Base-by-base conservation (phyloP, 306 rosid species). In the Castanea mollissima region DNA sequence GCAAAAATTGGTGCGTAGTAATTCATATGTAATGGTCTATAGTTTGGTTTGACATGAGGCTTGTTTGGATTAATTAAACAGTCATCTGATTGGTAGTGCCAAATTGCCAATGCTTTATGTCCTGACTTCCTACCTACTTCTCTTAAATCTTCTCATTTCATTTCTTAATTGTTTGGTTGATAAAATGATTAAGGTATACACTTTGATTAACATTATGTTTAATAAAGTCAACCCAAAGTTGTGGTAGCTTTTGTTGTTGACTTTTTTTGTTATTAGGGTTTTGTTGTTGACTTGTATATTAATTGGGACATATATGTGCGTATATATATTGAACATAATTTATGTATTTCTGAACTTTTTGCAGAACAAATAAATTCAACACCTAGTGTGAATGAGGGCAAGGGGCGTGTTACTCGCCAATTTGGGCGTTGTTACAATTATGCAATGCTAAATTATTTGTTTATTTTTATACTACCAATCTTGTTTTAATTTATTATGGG, bases 391-490 rank as follows among this genome's bases (percentile, higher is more conserved):
- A 97, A 96, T 93, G 97, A 88, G 86, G 99, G 98, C 52, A 96
- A 96, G 90, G 97, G 98, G 49, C 98, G 96, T 21, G 89, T 90
- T 64, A 91, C 97, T 54, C 78, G 91, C 72, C 98, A 96, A 84
- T 93, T 91, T 60, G 99, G 99, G 52, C 93, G 99, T 69, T 96
- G 99, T 77, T 96, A 93, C 88, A 96, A 96, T 76, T 96, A 96
- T 86, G 96, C 94, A 70, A 54, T 76, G 79, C 97, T 96, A 79
- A 86, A 91, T 86, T 21, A 41, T 41, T 8, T 8, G 12, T 41
- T 41, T 8, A 2, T 41, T 41, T 41, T 41, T 41, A 41, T 8
- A 41, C 55, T 62, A 14, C 21, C 21, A 55, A 1, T 52, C 64
- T 6, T 51, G 1, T 19, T 21, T 71, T 41, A 41, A 41, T 41